A percentile compares a stretch with the other conserved stretches of the same genome.
These are phyloP conservation scores for Coemansia sp. DNA, from an alignment of 192 early-diverging fungal genomes.

Conservation along the genomic window DNA sequence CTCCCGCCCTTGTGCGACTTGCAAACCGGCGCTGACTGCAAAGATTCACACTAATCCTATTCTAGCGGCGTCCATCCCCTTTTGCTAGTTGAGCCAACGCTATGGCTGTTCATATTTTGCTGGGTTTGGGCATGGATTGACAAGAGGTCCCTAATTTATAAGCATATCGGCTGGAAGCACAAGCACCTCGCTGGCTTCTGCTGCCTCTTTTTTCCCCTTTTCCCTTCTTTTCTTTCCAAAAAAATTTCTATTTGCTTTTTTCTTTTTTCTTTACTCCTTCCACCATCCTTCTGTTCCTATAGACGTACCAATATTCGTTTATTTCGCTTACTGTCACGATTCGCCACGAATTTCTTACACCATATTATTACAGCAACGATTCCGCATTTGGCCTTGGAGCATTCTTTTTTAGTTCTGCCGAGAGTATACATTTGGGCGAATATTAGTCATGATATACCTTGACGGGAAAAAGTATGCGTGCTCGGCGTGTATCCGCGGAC, in stretches of 20 bases:
- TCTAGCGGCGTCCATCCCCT: not conserved
- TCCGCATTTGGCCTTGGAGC: not conserved
- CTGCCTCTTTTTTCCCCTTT: not conserved
- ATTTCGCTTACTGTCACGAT: not conserved
- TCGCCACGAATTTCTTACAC: not conserved
- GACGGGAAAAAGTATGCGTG: slow-evolving; percentile 51
- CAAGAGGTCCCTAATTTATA: not conserved
- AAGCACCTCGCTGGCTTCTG: not conserved
- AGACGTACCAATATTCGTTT: not conserved
- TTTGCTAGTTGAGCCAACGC: not conserved
- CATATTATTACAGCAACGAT: not conserved
- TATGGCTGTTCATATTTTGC: not conserved
- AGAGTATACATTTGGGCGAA: not conserved
- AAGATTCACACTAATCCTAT: not conserved
- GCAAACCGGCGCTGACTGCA: not conserved
- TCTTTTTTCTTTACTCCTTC: slow-evolving; percentile 3
- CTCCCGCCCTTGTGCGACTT: not conserved
- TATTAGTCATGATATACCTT: slow-evolving; percentile 28
- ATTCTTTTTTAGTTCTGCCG: not conserved
- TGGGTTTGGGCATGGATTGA: not conserved
- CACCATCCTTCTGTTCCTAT: not conserved
- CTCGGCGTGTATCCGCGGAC: slow-evolving; percentile 51
- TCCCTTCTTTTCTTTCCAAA: not conserved
- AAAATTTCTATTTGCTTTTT: slow-evolving; percentile 8
- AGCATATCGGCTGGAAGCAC: not conserved